Evolutionary conservation across 306 rosid species (phyloP), one percentile per base, ranked within the genome.

Genomic region (Gastrolobium villosum): DNA sequence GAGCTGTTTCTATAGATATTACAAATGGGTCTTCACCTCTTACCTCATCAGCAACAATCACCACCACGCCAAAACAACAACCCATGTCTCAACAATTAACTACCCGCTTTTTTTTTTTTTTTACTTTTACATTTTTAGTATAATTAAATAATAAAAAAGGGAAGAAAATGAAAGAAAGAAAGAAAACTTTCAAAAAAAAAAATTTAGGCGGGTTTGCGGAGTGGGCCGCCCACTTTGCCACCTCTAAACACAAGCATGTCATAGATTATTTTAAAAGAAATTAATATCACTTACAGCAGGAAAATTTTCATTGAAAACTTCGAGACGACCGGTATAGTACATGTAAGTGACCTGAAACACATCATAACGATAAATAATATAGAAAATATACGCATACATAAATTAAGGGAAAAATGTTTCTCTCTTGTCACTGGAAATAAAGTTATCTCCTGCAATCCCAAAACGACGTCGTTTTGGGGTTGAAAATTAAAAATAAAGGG

Each of bases 321-420:
- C 98, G 1, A 95, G 96, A 64, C 99, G 98, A n/a, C 99, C 99
- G 8, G 99, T 95, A 83, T 92, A 95, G 82, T 95, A 95, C 99
- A 91, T 93, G 93, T 95, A 95, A 53, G 98, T 89, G 74, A 91
- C 99, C 97, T 92, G 92, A 63, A 86, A 73, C 65, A 78, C n/a
- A 49, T 48, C 56, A 79, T 5, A 61, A 28, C 69, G 36, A 83
- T 83, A 45, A 84, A 77, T 83, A 50, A 44, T 20, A 41, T 30
- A 39, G 65, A 83, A 13, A 60, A 45, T 20, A 65, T 10, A 44
- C 13, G 50, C 15, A 67, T 20, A 41, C 36, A 11, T 31, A 64
- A 15, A 20, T 20, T 20, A 20, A 20, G 26, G 26, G 26, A 20
- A 20, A 20, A 20, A 20, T 1, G 26, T 20, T 20, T 20, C 26